Evolutionary conservation across 345 rosid species (phyloP), one percentile per base, ranked within the genome.

Genomic region (Abelmoschus esculentus): DNA sequence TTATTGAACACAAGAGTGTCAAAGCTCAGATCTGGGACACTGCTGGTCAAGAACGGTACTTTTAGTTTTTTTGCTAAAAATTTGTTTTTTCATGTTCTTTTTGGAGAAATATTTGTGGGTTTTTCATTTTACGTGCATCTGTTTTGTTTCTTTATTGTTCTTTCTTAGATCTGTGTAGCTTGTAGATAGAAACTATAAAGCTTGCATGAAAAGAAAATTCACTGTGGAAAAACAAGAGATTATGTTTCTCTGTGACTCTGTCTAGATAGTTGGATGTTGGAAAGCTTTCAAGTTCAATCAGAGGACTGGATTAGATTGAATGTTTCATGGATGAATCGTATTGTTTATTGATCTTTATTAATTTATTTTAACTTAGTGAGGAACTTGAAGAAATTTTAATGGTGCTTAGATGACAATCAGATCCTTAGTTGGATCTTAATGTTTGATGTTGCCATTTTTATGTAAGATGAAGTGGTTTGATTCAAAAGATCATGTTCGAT

Each of bases 1-100:
- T 77, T 17, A 90, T 93, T 64, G 83, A 89, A 31, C 88, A 86
- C 14, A 90, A 90, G 79, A 86, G 86, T 71, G 85, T 93, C 32
- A 90, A 93, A 79, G 98, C 97, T 66, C 98, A 93, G 97, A 90
- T 93, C 97, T 93, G 98, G 98, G 98, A 93, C 71, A 93, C 98
- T 71, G 98, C 97, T 68, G 98, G 97, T 15, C 96, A 93, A 74
- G 98, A 93, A 80, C 78, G 93, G 93, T 88, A 70, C 5, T 12
- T 19, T 26, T n/a, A 13, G 2, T n/a, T 52, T 52, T 17, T 17
- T 17, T 15, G 6, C 14, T 19, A 56, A 56, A 55, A 13, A 54
- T 36, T 19, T 4, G 42, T 44, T 47, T 60, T 15, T 36, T 40
- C 3, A 2, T 53, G 26, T 38, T 36, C 18, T 55, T 55, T 55